Evolutionary conservation across 495 filamentous ascomycete genomes (phyloP).

Genomic region (Tuber aestivum): DNA sequence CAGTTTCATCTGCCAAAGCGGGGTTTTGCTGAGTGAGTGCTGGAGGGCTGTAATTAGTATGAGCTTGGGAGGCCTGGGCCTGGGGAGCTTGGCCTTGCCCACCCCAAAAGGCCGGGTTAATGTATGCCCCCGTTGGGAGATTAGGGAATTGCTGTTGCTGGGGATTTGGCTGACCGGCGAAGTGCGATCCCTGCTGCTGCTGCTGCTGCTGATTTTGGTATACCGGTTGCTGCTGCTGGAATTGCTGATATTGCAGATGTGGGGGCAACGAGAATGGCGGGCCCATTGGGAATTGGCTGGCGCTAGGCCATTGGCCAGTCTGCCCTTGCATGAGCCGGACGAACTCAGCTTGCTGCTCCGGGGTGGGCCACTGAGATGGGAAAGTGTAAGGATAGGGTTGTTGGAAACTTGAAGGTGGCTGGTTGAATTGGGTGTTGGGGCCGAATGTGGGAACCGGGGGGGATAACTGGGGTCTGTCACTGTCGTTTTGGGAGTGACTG

Average conservation of each 20-base stretch:
- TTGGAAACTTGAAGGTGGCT: conserved; percentile 22
- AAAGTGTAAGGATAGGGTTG: conserved; percentile 24
- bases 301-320: conserved; percentile 29
- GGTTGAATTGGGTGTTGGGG: conserved; percentile 34
- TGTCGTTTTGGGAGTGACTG: conserved; percentile 32
- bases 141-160: conserved; percentile 28
- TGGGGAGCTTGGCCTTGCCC: conserved; percentile 46
- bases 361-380: conserved; percentile 26
- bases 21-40: not conserved
- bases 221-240: conserved; percentile 39
- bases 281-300: conserved; percentile 27
- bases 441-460: conserved; percentile 19
- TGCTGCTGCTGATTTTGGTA: conserved; percentile 13
- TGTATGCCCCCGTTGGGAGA: conserved; percentile 49
- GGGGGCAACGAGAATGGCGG: conserved; percentile 39
- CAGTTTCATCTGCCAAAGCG: not conserved
- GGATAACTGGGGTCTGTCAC: conserved; percentile 24
- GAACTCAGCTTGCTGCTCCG: conserved; percentile 19
- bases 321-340: conserved; percentile 8
- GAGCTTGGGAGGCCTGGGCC: not conserved
- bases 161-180: conserved; percentile 12
- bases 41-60: not conserved
- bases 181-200: conserved; percentile 43
- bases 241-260: conserved; percentile 43
- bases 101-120: conserved; percentile 62